A percentile compares a stretch with the other conserved stretches of the same genome.
Conservation (phyloP, 768 basidiomycete species). For the Chalciporus piperatus region DNA sequence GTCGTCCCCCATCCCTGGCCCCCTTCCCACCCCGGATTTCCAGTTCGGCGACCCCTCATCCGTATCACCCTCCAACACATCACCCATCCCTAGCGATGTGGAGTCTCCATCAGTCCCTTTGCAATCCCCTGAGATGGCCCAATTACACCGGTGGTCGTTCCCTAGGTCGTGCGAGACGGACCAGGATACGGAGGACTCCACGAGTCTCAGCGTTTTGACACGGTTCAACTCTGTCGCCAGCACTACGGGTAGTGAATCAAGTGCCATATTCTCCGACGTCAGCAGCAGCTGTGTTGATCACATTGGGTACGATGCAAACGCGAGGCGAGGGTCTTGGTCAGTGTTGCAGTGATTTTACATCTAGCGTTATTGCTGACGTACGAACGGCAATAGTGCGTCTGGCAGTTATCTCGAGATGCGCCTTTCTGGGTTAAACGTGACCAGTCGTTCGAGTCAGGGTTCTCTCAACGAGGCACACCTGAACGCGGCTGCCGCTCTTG, state of each 20-base stretch:
- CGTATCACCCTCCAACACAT: slow-evolving; percentile 42
- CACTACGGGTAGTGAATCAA: slow-evolving; percentile 58
- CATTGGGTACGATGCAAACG: slow-evolving; percentile 31
- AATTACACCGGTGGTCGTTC: slow-evolving; percentile 42
- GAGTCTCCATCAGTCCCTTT: slow-evolving; percentile 23
- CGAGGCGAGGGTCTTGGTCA: slow-evolving; percentile 33
- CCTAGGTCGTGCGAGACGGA: slow-evolving; percentile 40
- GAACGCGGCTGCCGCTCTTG: slow-evolving; percentile 15
- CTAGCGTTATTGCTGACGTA: slow-evolving; percentile 26
- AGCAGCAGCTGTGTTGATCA: slow-evolving; percentile 34
- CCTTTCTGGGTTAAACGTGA: slow-evolving; percentile 31
- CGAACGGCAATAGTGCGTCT: slow-evolving; percentile 25
- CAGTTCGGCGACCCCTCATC: slow-evolving; percentile 61
- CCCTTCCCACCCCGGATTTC: slow-evolving; percentile 59
- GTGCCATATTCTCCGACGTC: slow-evolving; percentile 48
- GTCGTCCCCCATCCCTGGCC: slow-evolving; percentile 49
- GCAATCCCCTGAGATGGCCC: slow-evolving; percentile 45
- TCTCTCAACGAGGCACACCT: slow-evolving; percentile 31
- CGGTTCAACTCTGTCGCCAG: slow-evolving; percentile 64
- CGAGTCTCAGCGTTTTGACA: slow-evolving; percentile 44
- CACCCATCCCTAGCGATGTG: slow-evolving; percentile 48
- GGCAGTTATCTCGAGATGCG: slow-evolving; percentile 29
- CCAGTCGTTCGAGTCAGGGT: slow-evolving; percentile 30
- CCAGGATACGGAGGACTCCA: slow-evolving; percentile 52
- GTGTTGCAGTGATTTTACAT: slow-evolving; percentile 8